Conservation (phyloP, 176 grass and related monocot genomes). For the Oryza longistaminata region DNA sequence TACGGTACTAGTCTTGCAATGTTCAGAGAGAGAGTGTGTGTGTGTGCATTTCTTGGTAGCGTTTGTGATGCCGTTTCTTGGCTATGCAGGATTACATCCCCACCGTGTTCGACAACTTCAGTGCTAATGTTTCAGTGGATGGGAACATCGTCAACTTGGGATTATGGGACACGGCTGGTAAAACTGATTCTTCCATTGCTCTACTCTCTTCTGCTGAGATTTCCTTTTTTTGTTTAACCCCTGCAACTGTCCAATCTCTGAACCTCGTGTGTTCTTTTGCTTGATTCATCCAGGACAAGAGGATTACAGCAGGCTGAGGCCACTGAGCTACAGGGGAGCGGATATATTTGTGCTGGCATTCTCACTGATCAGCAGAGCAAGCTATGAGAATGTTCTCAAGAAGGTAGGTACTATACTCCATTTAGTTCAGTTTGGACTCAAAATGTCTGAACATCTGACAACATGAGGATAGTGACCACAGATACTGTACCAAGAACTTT, state of each 20-base stretch:
- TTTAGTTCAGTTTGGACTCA: slow-evolving; percentile 7
- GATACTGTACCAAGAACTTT: background rate
- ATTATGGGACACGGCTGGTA: slow-evolving; percentile 77
- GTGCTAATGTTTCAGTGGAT: slow-evolving; percentile 76
- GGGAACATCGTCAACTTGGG: slow-evolving; percentile 75
- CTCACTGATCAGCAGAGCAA: slow-evolving; percentile 86
- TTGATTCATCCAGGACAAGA: slow-evolving; percentile 65
- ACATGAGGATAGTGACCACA: background rate
- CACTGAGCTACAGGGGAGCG: slow-evolving; percentile 80
- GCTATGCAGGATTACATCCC: slow-evolving; percentile 71
- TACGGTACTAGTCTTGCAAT: background rate
- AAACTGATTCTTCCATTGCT: background rate
- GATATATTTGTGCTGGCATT: slow-evolving; percentile 90
- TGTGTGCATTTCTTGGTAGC: background rate
- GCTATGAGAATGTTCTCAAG: slow-evolving; percentile 94
- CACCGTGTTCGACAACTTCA: slow-evolving; percentile 87
- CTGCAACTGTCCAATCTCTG: background rate
- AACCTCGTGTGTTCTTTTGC: background rate
- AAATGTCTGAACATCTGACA: slow-evolving; percentile 12
- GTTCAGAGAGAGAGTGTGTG: background rate
- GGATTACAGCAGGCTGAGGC: slow-evolving; percentile 92
- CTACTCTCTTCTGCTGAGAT: background rate
- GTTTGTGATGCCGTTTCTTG: background rate
- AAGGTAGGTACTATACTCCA: slow-evolving; percentile 47
- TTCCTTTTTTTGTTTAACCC: background rate